These are phyloP conservation scores for Tephrocybe sp. DNA, from an alignment of 768 basidiomycete species.

Conservation along the genomic window DNA sequence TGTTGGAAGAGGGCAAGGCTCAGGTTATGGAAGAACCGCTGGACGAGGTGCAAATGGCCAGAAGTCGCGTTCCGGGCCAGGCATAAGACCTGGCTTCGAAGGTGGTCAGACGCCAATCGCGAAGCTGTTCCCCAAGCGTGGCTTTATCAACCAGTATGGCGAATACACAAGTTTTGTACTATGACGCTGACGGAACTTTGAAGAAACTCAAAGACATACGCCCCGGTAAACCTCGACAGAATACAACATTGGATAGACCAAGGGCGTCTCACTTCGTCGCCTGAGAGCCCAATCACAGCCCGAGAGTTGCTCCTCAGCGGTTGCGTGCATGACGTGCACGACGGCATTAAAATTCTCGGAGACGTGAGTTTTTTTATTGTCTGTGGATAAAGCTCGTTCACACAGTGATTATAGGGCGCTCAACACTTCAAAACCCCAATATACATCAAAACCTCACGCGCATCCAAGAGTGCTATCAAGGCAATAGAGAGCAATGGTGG, in stretches of 20 bases:
- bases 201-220: conserved; percentile 76
- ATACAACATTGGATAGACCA: conserved; percentile 91
- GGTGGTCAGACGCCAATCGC: conserved; percentile 96
- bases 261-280: conserved; percentile 76
- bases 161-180: neutral
- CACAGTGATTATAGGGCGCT: conserved; percentile 48
- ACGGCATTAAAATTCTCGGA: conserved; percentile 90
- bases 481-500: conserved; percentile 85
- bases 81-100: conserved; percentile 85
- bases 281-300: conserved; percentile 85
- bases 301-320: conserved; percentile 82
- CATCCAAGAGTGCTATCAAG: conserved; percentile 81
- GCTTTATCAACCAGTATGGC: conserved; percentile 88
- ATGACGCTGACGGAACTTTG: neutral
- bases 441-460: conserved; percentile 80
- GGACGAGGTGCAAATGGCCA: conserved; percentile 96
- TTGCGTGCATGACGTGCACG: conserved; percentile 84
- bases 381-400: neutral
- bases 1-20: conserved; percentile 90
- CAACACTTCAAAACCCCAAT: conserved; percentile 68
- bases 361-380: conserved; percentile 50
- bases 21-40: conserved; percentile 88
- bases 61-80: conserved; percentile 87
- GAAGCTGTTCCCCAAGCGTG: conserved; percentile 88
- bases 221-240: conserved; percentile 83